Evolutionary conservation across 1,284 basidiomycete species (phyloP).

Genomic region (Inonotus obliquus): DNA sequence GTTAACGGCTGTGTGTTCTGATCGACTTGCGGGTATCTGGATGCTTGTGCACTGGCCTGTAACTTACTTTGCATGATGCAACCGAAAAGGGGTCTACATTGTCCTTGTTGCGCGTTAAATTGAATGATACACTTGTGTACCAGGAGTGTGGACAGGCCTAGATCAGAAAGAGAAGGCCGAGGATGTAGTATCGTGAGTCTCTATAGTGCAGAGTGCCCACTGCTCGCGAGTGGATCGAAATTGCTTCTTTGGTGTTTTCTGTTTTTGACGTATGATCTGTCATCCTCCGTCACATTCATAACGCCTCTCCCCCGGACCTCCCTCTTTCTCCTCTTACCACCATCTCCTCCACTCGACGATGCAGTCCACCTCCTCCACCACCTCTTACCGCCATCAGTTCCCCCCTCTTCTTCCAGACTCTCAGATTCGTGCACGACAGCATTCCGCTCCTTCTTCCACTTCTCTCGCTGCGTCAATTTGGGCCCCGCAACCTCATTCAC

Average conservation of each 20-base stretch:
- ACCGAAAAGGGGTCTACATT: constrained; percentile 1
- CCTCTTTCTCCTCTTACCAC: neutral
- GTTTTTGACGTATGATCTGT: neutral
- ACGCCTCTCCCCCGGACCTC: neutral
- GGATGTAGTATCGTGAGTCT: neutral
- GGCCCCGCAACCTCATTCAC: constrained; percentile 69
- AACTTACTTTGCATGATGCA: constrained; percentile 3
- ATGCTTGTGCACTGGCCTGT: neutral
- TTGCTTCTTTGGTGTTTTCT: constrained; percentile 7
- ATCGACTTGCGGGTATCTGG: neutral
- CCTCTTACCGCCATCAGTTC: constrained; percentile 14
- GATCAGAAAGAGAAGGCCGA: neutral
- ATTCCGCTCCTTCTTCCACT: constrained; percentile 17
- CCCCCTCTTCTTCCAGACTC: constrained; percentile 17
- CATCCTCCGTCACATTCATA: constrained; percentile 3
- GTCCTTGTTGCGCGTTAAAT: neutral
- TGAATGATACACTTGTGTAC: neutral
- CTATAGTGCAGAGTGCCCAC: neutral
- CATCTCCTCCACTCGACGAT: constrained; percentile 11
- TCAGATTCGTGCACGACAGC: constrained; percentile 13
- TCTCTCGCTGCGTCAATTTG: constrained; percentile 52
- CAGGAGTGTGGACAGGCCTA: neutral
- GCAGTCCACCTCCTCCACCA: constrained; percentile 9
- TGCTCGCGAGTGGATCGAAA: neutral
- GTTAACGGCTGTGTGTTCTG: constrained; percentile 3